Evolutionary conservation across 352 stramenopile species (phyloP).

Genomic region (Aphanomyces invadans): DNA sequence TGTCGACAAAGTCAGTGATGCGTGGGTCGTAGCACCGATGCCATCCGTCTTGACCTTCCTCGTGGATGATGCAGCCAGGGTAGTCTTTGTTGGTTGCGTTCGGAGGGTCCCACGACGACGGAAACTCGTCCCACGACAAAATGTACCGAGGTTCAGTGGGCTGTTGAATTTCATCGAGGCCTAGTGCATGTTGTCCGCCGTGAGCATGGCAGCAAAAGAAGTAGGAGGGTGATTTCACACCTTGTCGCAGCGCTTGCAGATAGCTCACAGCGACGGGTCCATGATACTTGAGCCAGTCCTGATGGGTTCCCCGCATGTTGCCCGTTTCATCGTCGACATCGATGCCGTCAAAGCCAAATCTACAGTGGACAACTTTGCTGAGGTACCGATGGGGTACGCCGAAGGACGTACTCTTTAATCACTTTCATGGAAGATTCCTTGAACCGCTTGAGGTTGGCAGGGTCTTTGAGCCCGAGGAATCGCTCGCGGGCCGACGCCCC

Average conservation of each 20-base stretch:
- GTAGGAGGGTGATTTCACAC: slow-evolving; percentile 3
- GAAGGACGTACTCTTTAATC: slow-evolving; percentile 16
- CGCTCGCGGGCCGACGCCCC: background rate
- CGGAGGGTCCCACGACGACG: slow-evolving; percentile 8
- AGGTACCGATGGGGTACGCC: too few species aligned
- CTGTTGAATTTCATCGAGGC: slow-evolving; percentile 13
- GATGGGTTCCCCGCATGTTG: slow-evolving; percentile 5
- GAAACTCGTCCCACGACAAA: slow-evolving; percentile 18
- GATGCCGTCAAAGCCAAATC: slow-evolving; percentile 61
- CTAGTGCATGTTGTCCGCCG: background rate
- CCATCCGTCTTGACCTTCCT: slow-evolving; percentile 6
- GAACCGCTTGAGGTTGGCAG: background rate
- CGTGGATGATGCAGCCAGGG: background rate
- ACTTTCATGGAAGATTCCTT: background rate
- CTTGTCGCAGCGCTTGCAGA: background rate
- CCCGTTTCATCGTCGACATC: slow-evolving; percentile 76
- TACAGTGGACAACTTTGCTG: background rate
- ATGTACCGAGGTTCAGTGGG: slow-evolving; percentile 7
- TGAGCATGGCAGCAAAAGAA: too few species aligned
- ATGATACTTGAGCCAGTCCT: slow-evolving; percentile 12
- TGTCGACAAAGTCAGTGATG: slow-evolving; percentile 52
- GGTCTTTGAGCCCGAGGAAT: slow-evolving; percentile 2
- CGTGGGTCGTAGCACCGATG: slow-evolving; percentile 48
- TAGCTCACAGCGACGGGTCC: background rate
- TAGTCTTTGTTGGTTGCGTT: background rate